These are phyloP conservation scores for Nakaseomyces glabratus DNA, from an alignment of 1,139 yeast species.

Conservation along the genomic window DNA sequence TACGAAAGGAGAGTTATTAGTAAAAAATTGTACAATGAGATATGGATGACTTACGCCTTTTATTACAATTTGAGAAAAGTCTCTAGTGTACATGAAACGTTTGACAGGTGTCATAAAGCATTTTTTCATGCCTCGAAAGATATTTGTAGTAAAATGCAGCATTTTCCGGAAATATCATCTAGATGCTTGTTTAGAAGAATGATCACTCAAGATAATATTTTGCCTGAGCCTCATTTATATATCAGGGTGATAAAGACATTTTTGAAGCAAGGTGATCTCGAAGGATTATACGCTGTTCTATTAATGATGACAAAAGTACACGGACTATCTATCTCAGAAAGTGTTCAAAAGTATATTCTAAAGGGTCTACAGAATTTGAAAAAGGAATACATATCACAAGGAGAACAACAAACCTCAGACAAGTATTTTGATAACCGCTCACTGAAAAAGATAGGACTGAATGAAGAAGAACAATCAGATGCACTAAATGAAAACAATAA, in stretches of 20 bases:
- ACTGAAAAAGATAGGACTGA: no score
- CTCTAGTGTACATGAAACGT: not conserved
- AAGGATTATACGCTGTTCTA: constrained; percentile 18
- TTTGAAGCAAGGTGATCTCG: constrained; percentile 21
- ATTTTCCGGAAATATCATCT: constrained; percentile 7
- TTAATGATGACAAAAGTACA: constrained; percentile 15
- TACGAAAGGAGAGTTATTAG: constrained; percentile 18
- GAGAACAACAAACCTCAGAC: no score
- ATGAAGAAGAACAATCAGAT: no score
- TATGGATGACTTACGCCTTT: constrained; percentile 24
- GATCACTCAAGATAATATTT: constrained; percentile 19
- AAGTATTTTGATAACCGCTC: no score
- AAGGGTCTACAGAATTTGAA: no score
- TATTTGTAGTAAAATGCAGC: constrained; percentile 1
- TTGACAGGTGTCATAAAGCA: no score
- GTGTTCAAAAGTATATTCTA: constrained; percentile 1
- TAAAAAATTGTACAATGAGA: constrained; percentile 18
- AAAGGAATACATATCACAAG: no score
- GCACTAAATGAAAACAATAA: no score
- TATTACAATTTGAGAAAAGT: constrained; percentile 14
- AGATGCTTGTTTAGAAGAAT: constrained; percentile 17
- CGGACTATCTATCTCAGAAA: constrained; percentile 11
- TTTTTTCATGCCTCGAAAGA: constrained; percentile 1
- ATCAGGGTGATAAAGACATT: constrained; percentile 18
- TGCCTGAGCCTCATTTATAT: constrained; percentile 17